phyloP scores from a whole-genome alignment of 331 rosid genomes.

The Pyracantha coccinea region DNA sequence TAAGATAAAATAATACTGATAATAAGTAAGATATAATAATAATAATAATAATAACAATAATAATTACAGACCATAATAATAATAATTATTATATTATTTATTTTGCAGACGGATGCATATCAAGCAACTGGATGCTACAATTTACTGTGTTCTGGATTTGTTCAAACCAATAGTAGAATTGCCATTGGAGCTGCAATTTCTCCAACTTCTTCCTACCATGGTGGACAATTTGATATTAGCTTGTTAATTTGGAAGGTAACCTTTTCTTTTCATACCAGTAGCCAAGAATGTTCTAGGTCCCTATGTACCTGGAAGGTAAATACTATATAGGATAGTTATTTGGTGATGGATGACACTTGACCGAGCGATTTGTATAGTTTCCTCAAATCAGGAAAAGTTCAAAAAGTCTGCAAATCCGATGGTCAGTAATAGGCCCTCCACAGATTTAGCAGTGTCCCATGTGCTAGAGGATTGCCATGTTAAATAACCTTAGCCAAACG shows the following conservation, averaged over 20 bases:
- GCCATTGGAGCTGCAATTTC: conserved; percentile 97
- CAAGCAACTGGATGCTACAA: conserved; percentile 97
- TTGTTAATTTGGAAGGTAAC: conserved; percentile 87
- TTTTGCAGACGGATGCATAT: conserved; percentile 80
- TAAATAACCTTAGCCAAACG: background rate
- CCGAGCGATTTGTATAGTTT: conserved; percentile 23
- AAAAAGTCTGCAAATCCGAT: conserved; percentile 11
- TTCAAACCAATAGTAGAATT: conserved; percentile 77
- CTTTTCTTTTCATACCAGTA: background rate
- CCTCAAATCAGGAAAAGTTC: background rate
- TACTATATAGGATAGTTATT: background rate
- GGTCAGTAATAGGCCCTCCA: conserved; percentile 17
- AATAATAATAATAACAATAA: no score
- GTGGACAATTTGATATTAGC: conserved; percentile 91
- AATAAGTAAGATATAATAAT: no score
- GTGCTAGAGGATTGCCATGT: background rate
- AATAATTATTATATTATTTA: background rate
- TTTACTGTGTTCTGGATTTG: conserved; percentile 85
- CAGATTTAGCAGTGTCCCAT: background rate
- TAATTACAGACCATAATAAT: background rate
- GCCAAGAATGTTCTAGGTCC: conserved; percentile 4
- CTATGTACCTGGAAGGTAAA: background rate
- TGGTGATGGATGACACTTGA: conserved; percentile 8
- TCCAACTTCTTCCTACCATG: conserved; percentile 68
- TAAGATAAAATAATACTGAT: background rate